phyloP scores from a whole-genome alignment of 2,329 filamentous ascomycete species.

The Alternaria viburni region DNA sequence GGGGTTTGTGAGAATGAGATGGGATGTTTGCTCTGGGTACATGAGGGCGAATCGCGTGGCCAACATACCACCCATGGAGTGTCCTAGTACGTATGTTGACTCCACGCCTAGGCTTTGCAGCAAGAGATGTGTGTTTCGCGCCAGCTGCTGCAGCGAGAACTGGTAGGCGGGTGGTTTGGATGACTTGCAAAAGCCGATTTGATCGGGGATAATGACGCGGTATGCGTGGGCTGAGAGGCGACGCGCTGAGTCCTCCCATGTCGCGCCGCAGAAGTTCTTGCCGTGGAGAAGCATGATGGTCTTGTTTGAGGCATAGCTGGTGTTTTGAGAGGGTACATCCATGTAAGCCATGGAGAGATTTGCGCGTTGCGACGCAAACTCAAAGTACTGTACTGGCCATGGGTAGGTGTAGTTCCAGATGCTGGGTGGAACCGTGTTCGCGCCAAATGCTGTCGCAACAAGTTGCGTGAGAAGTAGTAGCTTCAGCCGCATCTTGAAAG shows the following conservation, averaged over 20 bases:
- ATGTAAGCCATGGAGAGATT: slow-evolving; percentile 64
- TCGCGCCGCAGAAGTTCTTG: slow-evolving; percentile 63
- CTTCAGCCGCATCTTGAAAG: slow-evolving; percentile 10
- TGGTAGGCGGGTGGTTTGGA: slow-evolving; percentile 60
- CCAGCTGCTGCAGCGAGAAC: slow-evolving; percentile 60
- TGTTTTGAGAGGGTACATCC: slow-evolving; percentile 53
- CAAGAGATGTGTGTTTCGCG: slow-evolving; percentile 59
- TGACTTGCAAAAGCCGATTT: slow-evolving; percentile 65
- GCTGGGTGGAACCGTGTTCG: slow-evolving; percentile 19
- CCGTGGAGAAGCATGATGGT: slow-evolving; percentile 60
- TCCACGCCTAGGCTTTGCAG: slow-evolving; percentile 54
- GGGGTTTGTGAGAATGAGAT: slow-evolving; percentile 59
- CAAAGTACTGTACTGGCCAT: slow-evolving; percentile 56
- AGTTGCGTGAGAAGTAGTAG: slow-evolving; percentile 3
- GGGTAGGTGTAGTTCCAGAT: slow-evolving; percentile 55
- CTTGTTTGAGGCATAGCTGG: slow-evolving; percentile 44
- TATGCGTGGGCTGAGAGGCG: slow-evolving; percentile 54
- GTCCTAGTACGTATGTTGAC: slow-evolving; percentile 58
- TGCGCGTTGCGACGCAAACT: slow-evolving; percentile 56
- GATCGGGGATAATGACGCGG: slow-evolving; percentile 61
- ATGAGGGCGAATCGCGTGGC: slow-evolving; percentile 59
- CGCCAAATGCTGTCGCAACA: slow-evolving; percentile 9
- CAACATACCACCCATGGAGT: slow-evolving; percentile 64
- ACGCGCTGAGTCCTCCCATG: slow-evolving; percentile 58
- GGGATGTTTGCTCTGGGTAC: slow-evolving; percentile 54